Percentiles rank a stretch among this genome's conserved stretches.
phyloP scores from a whole-genome alignment of 1,139 yeast species.

The Sugiyamaella paludigena region DNA sequence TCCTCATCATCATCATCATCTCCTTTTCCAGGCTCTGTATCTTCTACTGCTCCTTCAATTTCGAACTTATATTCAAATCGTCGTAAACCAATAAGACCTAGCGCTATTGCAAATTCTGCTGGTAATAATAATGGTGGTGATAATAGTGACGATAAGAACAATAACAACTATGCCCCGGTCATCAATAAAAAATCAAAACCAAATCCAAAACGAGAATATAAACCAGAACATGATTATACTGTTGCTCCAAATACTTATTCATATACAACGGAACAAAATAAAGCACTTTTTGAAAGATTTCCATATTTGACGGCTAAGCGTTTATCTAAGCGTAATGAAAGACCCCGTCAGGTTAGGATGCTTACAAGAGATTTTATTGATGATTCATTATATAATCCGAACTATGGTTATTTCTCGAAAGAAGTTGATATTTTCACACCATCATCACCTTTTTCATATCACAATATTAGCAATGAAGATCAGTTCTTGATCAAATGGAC shows the following conservation, averaged over 20 bases:
- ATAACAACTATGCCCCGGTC: too few relatives aligned
- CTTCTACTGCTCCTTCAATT: too few relatives aligned
- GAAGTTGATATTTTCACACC: slow-evolving; percentile 69
- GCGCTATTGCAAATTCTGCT: not conserved
- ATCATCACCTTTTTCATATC: slow-evolving; percentile 50
- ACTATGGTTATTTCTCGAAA: slow-evolving; percentile 77
- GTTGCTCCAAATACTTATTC: slow-evolving; percentile 28
- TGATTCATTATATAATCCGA: slow-evolving; percentile 77
- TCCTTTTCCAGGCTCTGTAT: too few relatives aligned
- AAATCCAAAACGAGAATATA: slow-evolving; percentile 2
- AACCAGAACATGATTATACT: slow-evolving; percentile 26
- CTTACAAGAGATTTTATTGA: slow-evolving; percentile 75
- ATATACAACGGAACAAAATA: slow-evolving; percentile 30
- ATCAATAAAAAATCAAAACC: not conserved
- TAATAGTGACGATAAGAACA: too few relatives aligned
- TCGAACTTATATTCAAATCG: too few relatives aligned
- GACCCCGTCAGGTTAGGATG: slow-evolving; percentile 71
- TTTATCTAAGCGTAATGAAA: slow-evolving; percentile 44
- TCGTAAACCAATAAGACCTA: too few relatives aligned
- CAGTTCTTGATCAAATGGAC: slow-evolving; percentile 72
- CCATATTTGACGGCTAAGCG: slow-evolving; percentile 50
- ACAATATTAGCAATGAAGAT: slow-evolving; percentile 58
- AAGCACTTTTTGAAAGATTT: slow-evolving; percentile 43
- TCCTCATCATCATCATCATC: too few relatives aligned
- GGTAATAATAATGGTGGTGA: not conserved